Evolutionary conservation across 2,329 filamentous ascomycete genomes (phyloP).

Genomic region (Microsporum audouinii): DNA sequence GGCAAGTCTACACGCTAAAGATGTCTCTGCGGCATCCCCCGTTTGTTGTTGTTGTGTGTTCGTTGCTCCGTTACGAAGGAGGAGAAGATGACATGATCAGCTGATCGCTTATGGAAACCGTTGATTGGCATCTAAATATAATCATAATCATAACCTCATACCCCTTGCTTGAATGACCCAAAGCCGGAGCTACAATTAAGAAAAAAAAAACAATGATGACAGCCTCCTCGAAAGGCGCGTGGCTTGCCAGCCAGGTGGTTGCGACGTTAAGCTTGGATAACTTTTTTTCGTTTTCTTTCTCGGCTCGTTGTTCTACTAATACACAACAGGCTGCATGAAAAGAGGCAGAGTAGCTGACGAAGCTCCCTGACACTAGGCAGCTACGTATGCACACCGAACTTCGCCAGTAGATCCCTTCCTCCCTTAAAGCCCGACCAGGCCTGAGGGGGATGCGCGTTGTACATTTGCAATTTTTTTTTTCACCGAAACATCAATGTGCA

Average conservation of each 20-base stretch:
- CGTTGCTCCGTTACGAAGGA: neutral
- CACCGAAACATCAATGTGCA: neutral
- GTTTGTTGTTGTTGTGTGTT: neutral
- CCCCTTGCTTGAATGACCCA: neutral
- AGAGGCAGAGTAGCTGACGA: neutral
- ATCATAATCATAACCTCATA: slow-evolving; percentile 1
- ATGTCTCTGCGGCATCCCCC: neutral
- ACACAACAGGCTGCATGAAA: neutral
- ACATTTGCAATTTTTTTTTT: too few relatives aligned
- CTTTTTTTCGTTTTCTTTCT: neutral
- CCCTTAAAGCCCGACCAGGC: neutral
- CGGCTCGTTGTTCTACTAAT: neutral
- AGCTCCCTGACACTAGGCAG: neutral
- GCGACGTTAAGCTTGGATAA: neutral
- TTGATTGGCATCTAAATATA: slow-evolving; percentile 4
- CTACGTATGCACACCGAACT: neutral
- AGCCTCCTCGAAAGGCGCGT: neutral
- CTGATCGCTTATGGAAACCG: slow-evolving; percentile 1
- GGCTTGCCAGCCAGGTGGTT: neutral
- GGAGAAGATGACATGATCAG: neutral
- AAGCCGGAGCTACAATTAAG: neutral
- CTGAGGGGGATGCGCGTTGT: too few relatives aligned
- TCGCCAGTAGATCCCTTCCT: neutral
- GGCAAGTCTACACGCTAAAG: neutral
- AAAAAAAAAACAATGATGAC: neutral